phyloP scores from a whole-genome alignment of 164 flowering plant species.

The Platanus orientalis region DNA sequence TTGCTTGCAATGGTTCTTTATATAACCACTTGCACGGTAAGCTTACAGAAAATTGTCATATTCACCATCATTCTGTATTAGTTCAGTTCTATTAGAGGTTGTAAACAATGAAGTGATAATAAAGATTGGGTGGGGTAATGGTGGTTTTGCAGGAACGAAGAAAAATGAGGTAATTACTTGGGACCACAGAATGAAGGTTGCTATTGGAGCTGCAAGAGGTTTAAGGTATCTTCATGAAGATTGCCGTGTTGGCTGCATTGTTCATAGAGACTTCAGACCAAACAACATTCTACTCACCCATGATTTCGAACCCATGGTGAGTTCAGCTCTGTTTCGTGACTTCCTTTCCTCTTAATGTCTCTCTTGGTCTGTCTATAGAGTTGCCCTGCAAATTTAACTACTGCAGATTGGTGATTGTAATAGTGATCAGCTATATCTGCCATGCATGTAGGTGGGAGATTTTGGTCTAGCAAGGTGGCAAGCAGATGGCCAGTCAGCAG shows the following conservation, averaged over 20 bases:
- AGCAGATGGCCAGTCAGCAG: conserved; percentile 29
- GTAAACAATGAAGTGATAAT: background rate
- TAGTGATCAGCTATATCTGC: background rate
- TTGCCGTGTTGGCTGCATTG: conserved; percentile 48
- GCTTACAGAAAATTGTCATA: background rate
- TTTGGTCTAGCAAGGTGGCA: conserved; percentile 45
- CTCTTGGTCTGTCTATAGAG: background rate
- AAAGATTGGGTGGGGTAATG: background rate
- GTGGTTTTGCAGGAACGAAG: conserved; percentile 9
- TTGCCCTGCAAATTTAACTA: background rate
- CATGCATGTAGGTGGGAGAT: conserved; percentile 35
- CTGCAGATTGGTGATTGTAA: background rate
- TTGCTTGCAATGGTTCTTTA: conserved; percentile 42
- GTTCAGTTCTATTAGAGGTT: background rate
- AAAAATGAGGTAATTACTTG: conserved; percentile 26
- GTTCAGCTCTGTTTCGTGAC: background rate
- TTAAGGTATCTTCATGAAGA: conserved; percentile 50
- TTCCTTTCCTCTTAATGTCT: background rate
- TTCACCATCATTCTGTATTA: background rate
- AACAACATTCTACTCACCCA: conserved; percentile 48
- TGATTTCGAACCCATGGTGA: conserved; percentile 48
- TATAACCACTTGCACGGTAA: conserved; percentile 41
- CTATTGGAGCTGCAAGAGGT: conserved; percentile 46
- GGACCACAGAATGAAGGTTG: conserved; percentile 35
- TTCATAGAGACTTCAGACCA: conserved; percentile 46